Base-by-base conservation (phyloP, 2,329 filamentous ascomycete species). In the Sclerotinia sclerotiorum region DNA sequence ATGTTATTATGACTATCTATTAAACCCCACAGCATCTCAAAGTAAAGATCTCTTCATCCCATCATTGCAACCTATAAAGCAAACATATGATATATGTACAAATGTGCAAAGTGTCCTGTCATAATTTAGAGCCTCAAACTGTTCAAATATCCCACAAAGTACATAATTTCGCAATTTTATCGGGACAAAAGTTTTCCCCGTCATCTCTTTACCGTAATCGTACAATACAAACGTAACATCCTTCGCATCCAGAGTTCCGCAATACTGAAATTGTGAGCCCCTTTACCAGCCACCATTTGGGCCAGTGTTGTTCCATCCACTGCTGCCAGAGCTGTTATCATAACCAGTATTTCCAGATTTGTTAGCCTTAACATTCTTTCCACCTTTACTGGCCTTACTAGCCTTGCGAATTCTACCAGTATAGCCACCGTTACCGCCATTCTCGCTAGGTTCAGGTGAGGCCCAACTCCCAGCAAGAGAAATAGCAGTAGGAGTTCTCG, bases 391-490 rank as follows among this genome's bases (percentile, higher is more conserved):
- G 11, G 15, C 64, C 19, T 60, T 52, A 29, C 48, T 32, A 39
- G 29, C 29, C 29, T 62, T 62, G 21, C 46, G 46, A 49, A 32
- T 24, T 51, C 46, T 39, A 8, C 60, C 5, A 51, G 13, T 21
- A 17, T 51, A 11, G 10, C 48, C 32, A 56, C 32, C 54, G n/a
- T 6, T 2, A 19, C 24, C 61, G 13, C 48, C 44, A 24, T 61
- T 19, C 5, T 61, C 46, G 24, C 64, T 60, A 39, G 44, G 44
- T 19, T 35, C 39, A 3, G 44, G 17, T 3, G 54, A 61, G 1
- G 46, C 52, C 64, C 64, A 67, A 4, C 64, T 67, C 24, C 64
- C 64, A 7, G 64, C 64, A 11, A 67, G 24, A 29, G 54, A 61
- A 11, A 58, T 7, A 17, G 64, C 64, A 67, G 64, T 49, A 29